These are phyloP conservation scores for Leavenworthia alabamica DNA, from an alignment of 345 rosid genomes.

Conservation along the genomic window DNA sequence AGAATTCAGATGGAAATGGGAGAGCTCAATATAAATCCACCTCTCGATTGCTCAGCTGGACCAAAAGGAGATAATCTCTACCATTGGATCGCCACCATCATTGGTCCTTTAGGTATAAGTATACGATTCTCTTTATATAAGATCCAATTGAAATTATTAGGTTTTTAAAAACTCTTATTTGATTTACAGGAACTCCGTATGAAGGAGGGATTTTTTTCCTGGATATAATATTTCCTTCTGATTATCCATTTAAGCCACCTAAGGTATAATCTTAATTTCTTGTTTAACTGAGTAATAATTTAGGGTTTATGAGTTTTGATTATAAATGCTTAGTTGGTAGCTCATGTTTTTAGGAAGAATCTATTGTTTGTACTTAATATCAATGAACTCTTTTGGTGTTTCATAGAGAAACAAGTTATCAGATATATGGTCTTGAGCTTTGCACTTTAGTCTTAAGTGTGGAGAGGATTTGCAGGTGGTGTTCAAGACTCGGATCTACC, in stretches of 20 bases:
- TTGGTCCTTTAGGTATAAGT: conserved; percentile 73
- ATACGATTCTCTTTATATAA: not conserved
- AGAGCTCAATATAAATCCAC: conserved; percentile 73
- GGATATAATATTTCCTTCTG: conserved; percentile 65
- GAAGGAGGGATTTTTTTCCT: conserved; percentile 82
- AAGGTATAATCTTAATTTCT: conserved; percentile 39
- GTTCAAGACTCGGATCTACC: conserved; percentile 85
- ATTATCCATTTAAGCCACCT: conserved; percentile 92
- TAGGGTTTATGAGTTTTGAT: not conserved
- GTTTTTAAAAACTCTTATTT: not conserved
- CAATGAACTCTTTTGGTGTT: not conserved
- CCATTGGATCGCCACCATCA: conserved; percentile 81
- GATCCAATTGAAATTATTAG: not conserved
- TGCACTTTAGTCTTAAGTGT: not conserved
- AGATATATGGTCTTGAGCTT: not conserved
- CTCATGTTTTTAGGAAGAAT: not conserved
- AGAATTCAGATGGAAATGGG: conserved; percentile 85
- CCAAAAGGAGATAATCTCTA: conserved; percentile 90
- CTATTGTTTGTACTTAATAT: not conserved
- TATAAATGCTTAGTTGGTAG: not conserved
- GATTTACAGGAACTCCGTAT: conserved; percentile 69
- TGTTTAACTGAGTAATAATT: not conserved
- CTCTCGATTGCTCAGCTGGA: conserved; percentile 79
- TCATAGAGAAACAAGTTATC: not conserved
- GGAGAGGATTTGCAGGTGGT: conserved; percentile 46